Conservation (phyloP, 1,139 yeast species). For the Debaryomyces sp. region DNA sequence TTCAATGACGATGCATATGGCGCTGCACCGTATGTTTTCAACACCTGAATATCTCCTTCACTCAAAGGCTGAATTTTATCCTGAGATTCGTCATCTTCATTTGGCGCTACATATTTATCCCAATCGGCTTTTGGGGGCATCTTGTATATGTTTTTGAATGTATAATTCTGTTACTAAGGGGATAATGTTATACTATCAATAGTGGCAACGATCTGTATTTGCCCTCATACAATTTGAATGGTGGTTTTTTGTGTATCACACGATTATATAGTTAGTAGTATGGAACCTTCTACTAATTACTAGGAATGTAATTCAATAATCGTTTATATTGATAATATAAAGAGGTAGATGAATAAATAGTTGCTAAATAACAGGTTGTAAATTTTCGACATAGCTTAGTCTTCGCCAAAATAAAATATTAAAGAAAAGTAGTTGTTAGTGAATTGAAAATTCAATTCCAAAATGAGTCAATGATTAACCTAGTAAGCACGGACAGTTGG, state of each 20-base stretch:
- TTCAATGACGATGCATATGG: conserved; percentile 87
- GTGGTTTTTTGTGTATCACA: conserved; percentile 4
- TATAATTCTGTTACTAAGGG: background rate
- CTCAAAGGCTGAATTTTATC: conserved; percentile 85
- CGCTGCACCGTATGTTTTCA: conserved; percentile 96
- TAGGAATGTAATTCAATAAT: background rate
- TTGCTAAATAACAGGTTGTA: conserved; percentile 1
- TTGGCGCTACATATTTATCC: conserved; percentile 93
- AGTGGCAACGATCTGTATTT: conserved; percentile 7
- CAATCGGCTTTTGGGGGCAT: conserved; percentile 93
- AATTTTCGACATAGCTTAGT: background rate
- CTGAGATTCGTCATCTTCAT: conserved; percentile 63
- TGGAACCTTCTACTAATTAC: background rate
- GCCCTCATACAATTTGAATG: conserved; percentile 5
- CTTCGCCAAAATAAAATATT: background rate
- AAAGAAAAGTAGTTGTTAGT: background rate
- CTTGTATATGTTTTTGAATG: conserved; percentile 11
- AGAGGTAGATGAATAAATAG: conserved; percentile 2
- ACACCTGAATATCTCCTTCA: conserved; percentile 95
- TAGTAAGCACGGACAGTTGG: conserved; percentile 95
- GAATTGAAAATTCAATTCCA: conserved; percentile 7
- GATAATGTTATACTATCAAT: background rate
- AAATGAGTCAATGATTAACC: background rate
- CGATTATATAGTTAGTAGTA: background rate
- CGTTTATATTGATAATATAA: background rate